Evolutionary conservation across 345 rosid species (phyloP), one percentile per base, ranked within the genome.

Genomic region (Pistacia vera): DNA sequence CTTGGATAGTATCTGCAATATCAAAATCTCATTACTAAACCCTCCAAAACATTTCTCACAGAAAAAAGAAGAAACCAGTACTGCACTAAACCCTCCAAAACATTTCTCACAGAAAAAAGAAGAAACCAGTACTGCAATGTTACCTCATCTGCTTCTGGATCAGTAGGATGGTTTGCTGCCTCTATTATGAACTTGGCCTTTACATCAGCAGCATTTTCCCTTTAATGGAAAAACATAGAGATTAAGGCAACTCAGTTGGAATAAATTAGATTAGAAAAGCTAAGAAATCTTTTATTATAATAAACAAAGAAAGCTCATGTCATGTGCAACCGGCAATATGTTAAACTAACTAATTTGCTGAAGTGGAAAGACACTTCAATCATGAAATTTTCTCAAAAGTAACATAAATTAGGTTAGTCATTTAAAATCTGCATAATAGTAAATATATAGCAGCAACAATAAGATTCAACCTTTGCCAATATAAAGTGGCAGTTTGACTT

Each of bases 101-200:
- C 10, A 11, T 11, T 35, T 3, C 11, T 33, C 46, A 36, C 30
- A 36, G 49, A 13, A 9, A 55, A 2, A 58, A 52, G 22, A 35
- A 52, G 70, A 63, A 57, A 73, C 22, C 0, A 13, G 52, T 18
- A 28, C 33, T 28, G 17, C 46, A 71, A 65, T 64, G 30, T 76
- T 80, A 96, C 99, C 90, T 97, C 98, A 71, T 97, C 99, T 30
- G 98, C 99, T 61, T 94, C 98, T 17, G 98, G 99, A 79, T 97
- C 99, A 4, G 97, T 88, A 55, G 99, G 99, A 85, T 96, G 98
- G 78, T 93, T 96, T 77, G 99, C 99, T 41, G 98, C 99, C 85
- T 96, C 99, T 70, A 92, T 77, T 52, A 96, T 90, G 86, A 91
- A 97, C 88, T 94, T 96, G 62, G 99, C 97, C 86, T 88, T 94